phyloP scores from a whole-genome alignment of 2,329 filamentous ascomycete genomes.

The Phaeoacremonium minimum region DNA sequence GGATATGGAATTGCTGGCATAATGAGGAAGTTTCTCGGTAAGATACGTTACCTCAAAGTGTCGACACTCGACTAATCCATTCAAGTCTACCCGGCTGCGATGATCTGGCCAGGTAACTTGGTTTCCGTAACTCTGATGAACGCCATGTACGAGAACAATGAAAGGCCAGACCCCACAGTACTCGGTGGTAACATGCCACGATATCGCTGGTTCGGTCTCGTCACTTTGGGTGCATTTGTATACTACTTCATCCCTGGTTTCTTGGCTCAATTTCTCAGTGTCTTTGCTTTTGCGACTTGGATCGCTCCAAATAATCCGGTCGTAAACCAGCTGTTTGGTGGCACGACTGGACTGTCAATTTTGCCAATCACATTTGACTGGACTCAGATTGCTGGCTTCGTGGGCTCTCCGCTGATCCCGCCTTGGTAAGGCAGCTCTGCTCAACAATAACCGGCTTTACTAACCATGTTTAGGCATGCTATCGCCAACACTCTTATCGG shows the following conservation, averaged over 20 bases:
- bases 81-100: constrained; percentile 59
- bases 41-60: constrained; percentile 8
- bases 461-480: constrained; percentile 47
- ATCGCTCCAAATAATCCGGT: constrained; percentile 63
- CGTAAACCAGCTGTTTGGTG: constrained; percentile 71
- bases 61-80: neutral
- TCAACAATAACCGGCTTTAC: constrained; percentile 1
- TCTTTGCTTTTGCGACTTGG: constrained; percentile 71
- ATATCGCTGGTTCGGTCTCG: constrained; percentile 59
- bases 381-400: constrained; percentile 66
- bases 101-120: constrained; percentile 71
- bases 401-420: constrained; percentile 64
- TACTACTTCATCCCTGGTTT: constrained; percentile 70
- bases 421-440: constrained; percentile 48
- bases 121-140: constrained; percentile 65
- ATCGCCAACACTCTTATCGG: constrained; percentile 71
- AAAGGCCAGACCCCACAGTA: constrained; percentile 42
- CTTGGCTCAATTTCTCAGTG: constrained; percentile 63
- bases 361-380: constrained; percentile 74
- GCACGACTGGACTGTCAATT: constrained; percentile 61
- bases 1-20: constrained; percentile 68
- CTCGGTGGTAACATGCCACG: constrained; percentile 63
- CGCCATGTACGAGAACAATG: constrained; percentile 63
- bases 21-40: constrained; percentile 59
- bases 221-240: constrained; percentile 53